Conservation (phyloP, 2,329 filamentous ascomycete genomes). For the Cercospora beticola region DNA sequence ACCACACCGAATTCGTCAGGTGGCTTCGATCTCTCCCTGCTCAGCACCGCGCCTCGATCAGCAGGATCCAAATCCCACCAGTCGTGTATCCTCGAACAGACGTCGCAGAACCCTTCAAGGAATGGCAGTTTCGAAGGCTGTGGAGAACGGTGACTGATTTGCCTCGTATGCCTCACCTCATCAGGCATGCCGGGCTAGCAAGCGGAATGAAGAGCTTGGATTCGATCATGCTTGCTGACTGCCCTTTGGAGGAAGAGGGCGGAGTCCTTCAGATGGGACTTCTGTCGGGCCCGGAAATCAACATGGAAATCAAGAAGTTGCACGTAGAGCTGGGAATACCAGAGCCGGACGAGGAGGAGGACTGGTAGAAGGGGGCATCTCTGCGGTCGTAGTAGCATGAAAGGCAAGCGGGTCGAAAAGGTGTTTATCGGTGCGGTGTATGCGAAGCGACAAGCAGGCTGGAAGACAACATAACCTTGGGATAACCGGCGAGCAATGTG, state of each 20-base stretch:
- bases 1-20: neutral
- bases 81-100: too few species aligned
- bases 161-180: too few species aligned
- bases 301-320: neutral
- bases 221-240: neutral
- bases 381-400: neutral
- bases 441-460: neutral
- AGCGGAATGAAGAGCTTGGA: neutral
- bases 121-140: neutral
- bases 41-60: neutral
- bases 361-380: neutral
- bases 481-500: neutral
- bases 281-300: neutral
- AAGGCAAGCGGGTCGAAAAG: neutral
- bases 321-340: neutral
- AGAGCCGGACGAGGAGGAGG: neutral
- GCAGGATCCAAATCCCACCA: neutral
- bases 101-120: too few species aligned
- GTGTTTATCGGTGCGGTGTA: neutral
- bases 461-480: neutral
- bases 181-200: neutral
- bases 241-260: neutral
- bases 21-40: neutral
- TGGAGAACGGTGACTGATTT: too few species aligned
- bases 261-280: neutral